A percentile compares a stretch with the other conserved stretches of the same genome.
These are phyloP conservation scores for Taphrina communis DNA, from an alignment of 1,139 yeast species.

Conservation along the genomic window DNA sequence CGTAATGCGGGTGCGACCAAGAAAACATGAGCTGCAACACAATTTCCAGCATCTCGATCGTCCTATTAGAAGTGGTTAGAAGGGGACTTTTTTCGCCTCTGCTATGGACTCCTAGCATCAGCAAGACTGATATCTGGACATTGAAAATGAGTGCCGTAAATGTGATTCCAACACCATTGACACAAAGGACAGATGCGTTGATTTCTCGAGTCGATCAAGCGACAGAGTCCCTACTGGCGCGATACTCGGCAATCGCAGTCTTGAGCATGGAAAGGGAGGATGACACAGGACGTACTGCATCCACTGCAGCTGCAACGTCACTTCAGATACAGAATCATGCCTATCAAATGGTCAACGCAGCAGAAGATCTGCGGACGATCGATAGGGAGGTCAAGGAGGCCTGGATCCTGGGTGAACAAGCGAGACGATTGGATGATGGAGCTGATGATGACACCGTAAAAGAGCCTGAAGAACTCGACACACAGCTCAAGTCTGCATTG, in stretches of 20 bases:
- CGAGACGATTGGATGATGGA: background rate
- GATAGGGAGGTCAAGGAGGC: constrained; percentile 28
- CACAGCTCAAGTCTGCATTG: constrained; percentile 7
- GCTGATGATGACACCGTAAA: background rate
- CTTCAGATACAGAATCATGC: constrained; percentile 31
- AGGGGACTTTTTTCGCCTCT: background rate
- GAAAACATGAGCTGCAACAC: background rate
- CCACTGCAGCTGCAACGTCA: constrained; percentile 25
- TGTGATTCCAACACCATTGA: constrained; percentile 9
- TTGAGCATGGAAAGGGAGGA: constrained; percentile 22
- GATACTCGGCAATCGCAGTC: constrained; percentile 24
- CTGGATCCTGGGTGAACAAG: constrained; percentile 20
- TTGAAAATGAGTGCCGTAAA: constrained; percentile 1
- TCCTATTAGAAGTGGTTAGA: background rate
- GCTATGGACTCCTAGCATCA: background rate
- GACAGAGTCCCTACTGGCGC: constrained; percentile 26
- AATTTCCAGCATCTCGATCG: background rate
- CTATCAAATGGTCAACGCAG: constrained; percentile 26
- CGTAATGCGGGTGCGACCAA: constrained; percentile 1
- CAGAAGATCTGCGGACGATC: constrained; percentile 33
- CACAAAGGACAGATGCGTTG: constrained; percentile 25
- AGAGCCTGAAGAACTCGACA: constrained; percentile 11
- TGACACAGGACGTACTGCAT: constrained; percentile 14
- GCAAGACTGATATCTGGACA: constrained; percentile 1
- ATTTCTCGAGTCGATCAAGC: constrained; percentile 32